These are phyloP conservation scores for Suillus sp. DNA, from an alignment of 768 basidiomycete species.

Conservation along the genomic window DNA sequence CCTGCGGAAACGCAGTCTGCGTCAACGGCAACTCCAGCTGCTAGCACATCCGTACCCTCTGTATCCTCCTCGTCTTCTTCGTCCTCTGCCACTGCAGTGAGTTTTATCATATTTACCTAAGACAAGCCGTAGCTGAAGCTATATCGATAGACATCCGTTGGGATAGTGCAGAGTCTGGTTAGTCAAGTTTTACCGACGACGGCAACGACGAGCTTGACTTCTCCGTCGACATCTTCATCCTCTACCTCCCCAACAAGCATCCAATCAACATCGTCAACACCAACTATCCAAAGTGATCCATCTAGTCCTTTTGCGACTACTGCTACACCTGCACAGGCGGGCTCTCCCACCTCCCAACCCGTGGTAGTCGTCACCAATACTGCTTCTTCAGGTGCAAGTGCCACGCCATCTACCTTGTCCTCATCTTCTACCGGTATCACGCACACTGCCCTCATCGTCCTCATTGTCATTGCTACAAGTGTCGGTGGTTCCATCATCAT, in stretches of 20 bases:
- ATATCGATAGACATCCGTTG: background rate
- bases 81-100: slow-evolving; percentile 25
- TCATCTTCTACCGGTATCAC: slow-evolving; percentile 41
- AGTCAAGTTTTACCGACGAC: slow-evolving; percentile 20
- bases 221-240: slow-evolving; percentile 22
- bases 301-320: slow-evolving; percentile 31
- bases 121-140: background rate
- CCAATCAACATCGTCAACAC: slow-evolving; percentile 17
- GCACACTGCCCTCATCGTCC: slow-evolving; percentile 51
- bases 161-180: slow-evolving; percentile 17
- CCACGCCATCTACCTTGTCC: slow-evolving; percentile 26
- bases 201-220: slow-evolving; percentile 15
- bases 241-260: slow-evolving; percentile 18
- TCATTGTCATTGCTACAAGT: slow-evolving; percentile 70
- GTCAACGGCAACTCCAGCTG: slow-evolving; percentile 14
- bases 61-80: slow-evolving; percentile 17
- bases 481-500: slow-evolving; percentile 70
- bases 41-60: slow-evolving; percentile 18
- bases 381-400: slow-evolving; percentile 18
- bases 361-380: slow-evolving; percentile 21
- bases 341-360: slow-evolving; percentile 56
- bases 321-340: slow-evolving; percentile 39
- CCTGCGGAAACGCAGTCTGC: slow-evolving; percentile 17
- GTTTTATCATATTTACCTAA: background rate
- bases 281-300: slow-evolving; percentile 16